Conservation (phyloP, 1,284 basidiomycete species). For the Dichomitus squalens region DNA sequence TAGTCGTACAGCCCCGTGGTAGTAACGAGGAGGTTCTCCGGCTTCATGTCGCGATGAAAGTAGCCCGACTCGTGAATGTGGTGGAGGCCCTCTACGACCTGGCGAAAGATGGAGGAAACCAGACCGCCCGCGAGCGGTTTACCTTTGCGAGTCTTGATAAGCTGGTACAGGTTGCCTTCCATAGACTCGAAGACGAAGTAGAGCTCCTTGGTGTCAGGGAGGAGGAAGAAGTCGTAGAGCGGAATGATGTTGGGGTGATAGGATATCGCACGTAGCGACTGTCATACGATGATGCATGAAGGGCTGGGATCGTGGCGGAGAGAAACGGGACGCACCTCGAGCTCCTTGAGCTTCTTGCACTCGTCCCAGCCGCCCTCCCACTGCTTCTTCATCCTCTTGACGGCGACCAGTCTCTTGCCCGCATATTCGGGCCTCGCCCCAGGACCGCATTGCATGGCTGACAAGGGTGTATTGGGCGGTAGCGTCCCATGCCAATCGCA, state of each 20-base stretch:
- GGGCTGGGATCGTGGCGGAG: conserved; percentile 13
- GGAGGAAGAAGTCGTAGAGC: conserved; percentile 97
- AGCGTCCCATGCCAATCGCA: conserved; percentile 99
- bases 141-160: conserved; percentile 96
- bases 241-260: conserved; percentile 98
- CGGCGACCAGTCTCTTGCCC: conserved; percentile 93
- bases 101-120: conserved; percentile 92
- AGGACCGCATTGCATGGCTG: conserved; percentile 89
- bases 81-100: conserved; percentile 88
- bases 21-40: conserved; percentile 99
- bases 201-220: conserved; percentile 91
- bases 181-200: conserved; percentile 99
- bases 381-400: conserved; percentile 98
- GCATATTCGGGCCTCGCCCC: conserved; percentile 92
- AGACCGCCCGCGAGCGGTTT: conserved; percentile 94
- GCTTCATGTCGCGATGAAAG: conserved; percentile 99
- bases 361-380: conserved; percentile 99
- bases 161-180: conserved; percentile 99
- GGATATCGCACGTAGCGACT: conserved; percentile 94
- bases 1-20: conserved; percentile 97
- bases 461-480: conserved; percentile 83
- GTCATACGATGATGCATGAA: conserved; percentile 22
- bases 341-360: conserved; percentile 93
- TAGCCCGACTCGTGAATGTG: conserved; percentile 95
- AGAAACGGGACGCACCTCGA: conserved; percentile 70